A percentile compares a stretch with the other conserved stretches of the same genome.
These are phyloP conservation scores for Starmerella tilneyi DNA, from an alignment of 805 yeast genomes.

Conservation along the genomic window DNA sequence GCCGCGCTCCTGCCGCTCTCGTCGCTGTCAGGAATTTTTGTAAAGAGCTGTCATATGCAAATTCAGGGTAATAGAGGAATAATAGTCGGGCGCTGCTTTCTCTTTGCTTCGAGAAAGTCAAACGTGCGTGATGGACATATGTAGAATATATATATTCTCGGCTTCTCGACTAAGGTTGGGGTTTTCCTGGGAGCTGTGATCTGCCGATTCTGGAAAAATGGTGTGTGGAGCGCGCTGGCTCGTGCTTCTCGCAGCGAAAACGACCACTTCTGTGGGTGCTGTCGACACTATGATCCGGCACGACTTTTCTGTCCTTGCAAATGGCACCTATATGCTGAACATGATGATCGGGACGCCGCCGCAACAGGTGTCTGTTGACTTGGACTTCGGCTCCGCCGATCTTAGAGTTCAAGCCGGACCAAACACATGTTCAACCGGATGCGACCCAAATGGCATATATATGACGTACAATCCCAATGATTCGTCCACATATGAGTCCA, in stretches of 20 bases:
- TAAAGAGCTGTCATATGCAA: too few relatives aligned
- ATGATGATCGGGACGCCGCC: slow-evolving; percentile 17
- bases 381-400: slow-evolving; percentile 21
- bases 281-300: not conserved
- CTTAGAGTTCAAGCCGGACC: slow-evolving; percentile 8
- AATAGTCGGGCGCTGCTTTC: too few relatives aligned
- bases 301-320: slow-evolving; percentile 7
- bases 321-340: slow-evolving; percentile 6
- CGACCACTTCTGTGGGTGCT: not conserved
- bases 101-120: too few relatives aligned
- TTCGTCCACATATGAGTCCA: not conserved
- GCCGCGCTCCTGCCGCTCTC: too few relatives aligned
- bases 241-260: not conserved
- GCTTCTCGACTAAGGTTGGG: too few relatives aligned
- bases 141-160: too few relatives aligned
- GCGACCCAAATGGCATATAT: slow-evolving; percentile 1
- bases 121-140: too few relatives aligned
- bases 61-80: too few relatives aligned
- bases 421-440: slow-evolving; percentile 4
- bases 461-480: not conserved
- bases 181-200: too few relatives aligned
- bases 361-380: slow-evolving; percentile 11
- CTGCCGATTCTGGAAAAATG: not conserved
- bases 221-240: not conserved
- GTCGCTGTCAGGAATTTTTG: too few relatives aligned